Evolutionary conservation across 805 yeast species (phyloP).

Genomic region (Myxozyma udenii): DNA sequence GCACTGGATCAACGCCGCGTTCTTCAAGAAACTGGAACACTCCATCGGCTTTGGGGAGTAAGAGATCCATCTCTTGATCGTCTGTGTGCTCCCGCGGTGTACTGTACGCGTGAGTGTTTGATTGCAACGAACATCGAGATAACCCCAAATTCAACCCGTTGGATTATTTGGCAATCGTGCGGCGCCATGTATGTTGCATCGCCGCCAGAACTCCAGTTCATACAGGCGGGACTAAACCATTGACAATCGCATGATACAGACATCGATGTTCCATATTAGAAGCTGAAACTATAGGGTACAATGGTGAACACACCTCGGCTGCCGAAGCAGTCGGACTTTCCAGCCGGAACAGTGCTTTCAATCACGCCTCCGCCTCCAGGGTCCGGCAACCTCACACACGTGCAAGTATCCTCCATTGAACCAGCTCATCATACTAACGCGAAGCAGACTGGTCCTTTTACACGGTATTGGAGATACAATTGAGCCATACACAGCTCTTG

Average conservation of each 20-base stretch:
- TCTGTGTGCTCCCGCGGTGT: too few relatives aligned
- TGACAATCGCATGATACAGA: too few relatives aligned
- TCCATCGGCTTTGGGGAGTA: not conserved
- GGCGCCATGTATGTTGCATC: too few relatives aligned
- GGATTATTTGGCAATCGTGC: not conserved
- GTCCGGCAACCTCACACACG: constrained; percentile 10
- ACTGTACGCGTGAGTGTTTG: too few relatives aligned
- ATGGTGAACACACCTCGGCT: constrained; percentile 17
- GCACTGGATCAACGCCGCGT: constrained; percentile 22
- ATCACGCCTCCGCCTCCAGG: constrained; percentile 19
- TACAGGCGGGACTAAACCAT: too few relatives aligned
- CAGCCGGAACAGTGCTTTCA: constrained; percentile 4
- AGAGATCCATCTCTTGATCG: constrained; percentile 1
- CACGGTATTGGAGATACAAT: constrained; percentile 30
- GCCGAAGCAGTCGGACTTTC: constrained; percentile 19
- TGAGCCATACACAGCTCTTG: constrained; percentile 19
- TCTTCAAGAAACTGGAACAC: constrained; percentile 16
- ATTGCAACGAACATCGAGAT: too few relatives aligned
- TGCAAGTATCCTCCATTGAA: constrained; percentile 7
- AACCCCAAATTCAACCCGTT: not conserved
- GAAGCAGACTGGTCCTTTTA: constrained; percentile 18
- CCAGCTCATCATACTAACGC: not conserved
- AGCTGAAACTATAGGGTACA: too few relatives aligned
- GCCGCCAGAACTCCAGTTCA: too few relatives aligned
- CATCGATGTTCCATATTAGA: too few relatives aligned